Base-by-base conservation (phyloP, 352 stramenopile species). In the Poterioochromonas sp. region DNA sequence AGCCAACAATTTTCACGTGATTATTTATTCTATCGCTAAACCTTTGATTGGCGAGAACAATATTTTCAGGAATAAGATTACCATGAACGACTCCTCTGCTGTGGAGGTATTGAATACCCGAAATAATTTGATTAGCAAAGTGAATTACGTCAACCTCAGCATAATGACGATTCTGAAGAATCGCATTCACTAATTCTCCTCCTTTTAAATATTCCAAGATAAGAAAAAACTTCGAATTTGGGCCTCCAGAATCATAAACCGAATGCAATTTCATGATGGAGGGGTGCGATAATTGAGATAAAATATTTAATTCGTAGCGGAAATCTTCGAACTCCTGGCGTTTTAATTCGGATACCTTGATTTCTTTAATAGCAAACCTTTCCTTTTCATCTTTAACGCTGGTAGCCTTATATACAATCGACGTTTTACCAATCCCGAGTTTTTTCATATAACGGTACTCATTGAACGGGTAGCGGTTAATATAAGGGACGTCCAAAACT, bases 21-120 rank as follows among this genome's bases (percentile, higher is more conserved):
- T 20, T 26, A 41, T 76, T 18, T n/a, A n/a, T n/a, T n/a, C n/a
- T n/a, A n/a, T n/a, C n/a, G n/a, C n/a, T n/a, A 41, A 43, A 29
- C 3, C 20, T 39, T 60, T 20, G 8, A 8, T 53, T n/a, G 3
- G 1, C 34, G 11, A 76, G n/a, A 5, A 78, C 44, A 11, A 78
- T 18, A 37, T 78, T 78, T 34, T 78, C 71, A 32, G 71, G 71
- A 41, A 54, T 78, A 37, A 78, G 1, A 54, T 64, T 37, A 35
- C 65, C 11, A 74, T 74, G 65, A 51, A 74, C 40, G 3, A 74
- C 65, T 40, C 34, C n/a, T 11, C 29, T 34, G 11, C 0, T 22
- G 53, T 74, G 65, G 1, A 74, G 8, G n/a, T 74, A 74, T 1
- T 35, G 1, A 12, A 74, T 12, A 40, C 37, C 65, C 11, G 37